Evolutionary conservation across 1,284 basidiomycete genomes (phyloP).

Genomic region (Leccinum huronense): DNA sequence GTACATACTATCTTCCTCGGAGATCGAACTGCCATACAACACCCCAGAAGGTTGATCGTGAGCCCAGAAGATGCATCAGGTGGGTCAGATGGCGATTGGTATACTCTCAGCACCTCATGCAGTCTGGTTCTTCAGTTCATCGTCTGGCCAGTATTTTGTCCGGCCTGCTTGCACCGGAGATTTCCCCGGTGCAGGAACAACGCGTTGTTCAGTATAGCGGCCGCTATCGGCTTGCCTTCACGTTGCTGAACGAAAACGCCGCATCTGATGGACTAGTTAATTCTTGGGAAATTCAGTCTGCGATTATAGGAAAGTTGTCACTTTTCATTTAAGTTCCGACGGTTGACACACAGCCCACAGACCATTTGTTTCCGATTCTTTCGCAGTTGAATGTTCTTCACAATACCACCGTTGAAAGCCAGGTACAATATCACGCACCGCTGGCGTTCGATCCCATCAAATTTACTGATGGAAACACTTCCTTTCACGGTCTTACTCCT

Average conservation of each 20-base stretch:
- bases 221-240: slow-evolving; percentile 78
- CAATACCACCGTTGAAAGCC: slow-evolving; percentile 92
- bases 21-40: slow-evolving; percentile 25
- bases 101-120: slow-evolving; percentile 15
- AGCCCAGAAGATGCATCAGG: slow-evolving; percentile 31
- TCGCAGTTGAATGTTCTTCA: slow-evolving; percentile 66
- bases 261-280: slow-evolving; percentile 59
- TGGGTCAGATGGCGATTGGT: slow-evolving; percentile 20
- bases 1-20: slow-evolving; percentile 29
- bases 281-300: slow-evolving; percentile 71
- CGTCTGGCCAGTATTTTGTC: slow-evolving; percentile 43
- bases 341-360: slow-evolving; percentile 41
- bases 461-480: slow-evolving; percentile 35
- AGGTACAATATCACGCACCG: slow-evolving; percentile 90
- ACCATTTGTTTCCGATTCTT: slow-evolving; percentile 67
- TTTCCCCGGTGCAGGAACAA: slow-evolving; percentile 45
- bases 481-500: slow-evolving; percentile 60
- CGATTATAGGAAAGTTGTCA: slow-evolving; percentile 56
- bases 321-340: slow-evolving; percentile 15
- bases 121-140: slow-evolving; percentile 16
- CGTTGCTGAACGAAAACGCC: slow-evolving; percentile 85
- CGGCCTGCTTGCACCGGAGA: slow-evolving; percentile 52
- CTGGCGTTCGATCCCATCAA: slow-evolving; percentile 74
- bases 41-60: slow-evolving; percentile 24
- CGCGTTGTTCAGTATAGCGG: slow-evolving; percentile 73